Percentiles rank a stretch among this genome's conserved stretches.
phyloP scores from a whole-genome alignment of 2,329 filamentous ascomycete species.

The Bipolaris zeicola region DNA sequence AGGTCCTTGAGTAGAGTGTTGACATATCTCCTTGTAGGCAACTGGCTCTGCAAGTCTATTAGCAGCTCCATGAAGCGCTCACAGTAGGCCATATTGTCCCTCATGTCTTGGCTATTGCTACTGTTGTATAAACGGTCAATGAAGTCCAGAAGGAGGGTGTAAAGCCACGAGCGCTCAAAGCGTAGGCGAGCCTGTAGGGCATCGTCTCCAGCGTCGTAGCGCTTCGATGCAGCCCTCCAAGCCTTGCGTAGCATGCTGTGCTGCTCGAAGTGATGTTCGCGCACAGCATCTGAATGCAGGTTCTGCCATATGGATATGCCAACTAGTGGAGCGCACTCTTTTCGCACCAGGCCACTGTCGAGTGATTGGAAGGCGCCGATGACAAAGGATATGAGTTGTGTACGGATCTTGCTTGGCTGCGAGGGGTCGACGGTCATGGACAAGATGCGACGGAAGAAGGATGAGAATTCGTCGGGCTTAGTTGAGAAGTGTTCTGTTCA shows the following conservation, averaged over 20 bases:
- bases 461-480: conserved; percentile 81
- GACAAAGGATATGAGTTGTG: conserved; percentile 85
- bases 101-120: conserved; percentile 49
- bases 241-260: conserved; percentile 79
- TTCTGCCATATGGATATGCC: conserved; percentile 97
- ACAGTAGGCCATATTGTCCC: conserved; percentile 75
- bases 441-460: conserved; percentile 84
- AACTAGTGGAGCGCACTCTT: conserved; percentile 94
- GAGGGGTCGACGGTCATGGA: conserved; percentile 73
- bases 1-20: conserved; percentile 87
- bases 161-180: conserved; percentile 94
- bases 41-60: conserved; percentile 86
- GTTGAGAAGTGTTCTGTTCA: conserved; percentile 72
- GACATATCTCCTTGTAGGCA: conserved; percentile 91
- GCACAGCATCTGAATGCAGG: conserved; percentile 74
- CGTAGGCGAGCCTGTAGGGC: conserved; percentile 76
- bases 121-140: conserved; percentile 69
- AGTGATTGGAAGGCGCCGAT: conserved; percentile 93
- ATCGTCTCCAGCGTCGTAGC: conserved; percentile 86
- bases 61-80: conserved; percentile 93
- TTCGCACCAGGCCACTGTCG: conserved; percentile 85
- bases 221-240: conserved; percentile 85
- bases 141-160: conserved; percentile 83
- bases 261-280: conserved; percentile 75
- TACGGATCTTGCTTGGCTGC: conserved; percentile 60